Conservation (phyloP, 306 rosid species). For the Cucurbita ficifolia region DNA sequence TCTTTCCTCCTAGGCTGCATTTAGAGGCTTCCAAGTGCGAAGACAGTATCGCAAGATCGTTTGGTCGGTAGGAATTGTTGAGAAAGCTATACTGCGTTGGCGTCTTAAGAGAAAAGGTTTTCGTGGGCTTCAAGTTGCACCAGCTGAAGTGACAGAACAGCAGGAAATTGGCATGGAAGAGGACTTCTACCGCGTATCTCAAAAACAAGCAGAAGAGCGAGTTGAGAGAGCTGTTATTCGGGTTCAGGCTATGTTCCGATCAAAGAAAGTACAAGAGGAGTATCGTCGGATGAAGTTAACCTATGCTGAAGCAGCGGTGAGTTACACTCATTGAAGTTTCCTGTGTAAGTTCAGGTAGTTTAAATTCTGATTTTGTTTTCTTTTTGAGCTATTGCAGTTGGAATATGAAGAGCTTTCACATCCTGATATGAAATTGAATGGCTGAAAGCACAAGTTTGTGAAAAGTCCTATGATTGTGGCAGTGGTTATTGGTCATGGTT, state of each 20-base stretch:
- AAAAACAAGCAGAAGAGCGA: slow-evolving; percentile 79
- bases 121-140: slow-evolving; percentile 61
- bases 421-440: slow-evolving; percentile 34
- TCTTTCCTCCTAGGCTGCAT: slow-evolving; percentile 54
- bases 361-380: not conserved
- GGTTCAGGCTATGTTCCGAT: slow-evolving; percentile 86
- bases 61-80: slow-evolving; percentile 87
- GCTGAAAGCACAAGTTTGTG: slow-evolving; percentile 7
- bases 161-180: slow-evolving; percentile 51
- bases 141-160: slow-evolving; percentile 17
- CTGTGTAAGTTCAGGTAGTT: not conserved
- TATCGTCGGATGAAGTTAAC: slow-evolving; percentile 78
- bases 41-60: slow-evolving; percentile 66
- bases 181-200: slow-evolving; percentile 56
- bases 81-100: slow-evolving; percentile 87
- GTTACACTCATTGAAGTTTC: slow-evolving; percentile 1
- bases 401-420: slow-evolving; percentile 43
- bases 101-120: slow-evolving; percentile 79
- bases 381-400: slow-evolving; percentile 39
- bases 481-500: slow-evolving; percentile 1
- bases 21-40: slow-evolving; percentile 61
- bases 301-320: slow-evolving; percentile 52
- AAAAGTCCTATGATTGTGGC: not conserved
- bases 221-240: slow-evolving; percentile 58
- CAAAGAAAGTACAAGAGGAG: slow-evolving; percentile 84